Percentiles rank a stretch among this genome's conserved stretches.
Conservation (phyloP, 2,329 filamentous ascomycete species). For the Botrytis cinerea region DNA sequence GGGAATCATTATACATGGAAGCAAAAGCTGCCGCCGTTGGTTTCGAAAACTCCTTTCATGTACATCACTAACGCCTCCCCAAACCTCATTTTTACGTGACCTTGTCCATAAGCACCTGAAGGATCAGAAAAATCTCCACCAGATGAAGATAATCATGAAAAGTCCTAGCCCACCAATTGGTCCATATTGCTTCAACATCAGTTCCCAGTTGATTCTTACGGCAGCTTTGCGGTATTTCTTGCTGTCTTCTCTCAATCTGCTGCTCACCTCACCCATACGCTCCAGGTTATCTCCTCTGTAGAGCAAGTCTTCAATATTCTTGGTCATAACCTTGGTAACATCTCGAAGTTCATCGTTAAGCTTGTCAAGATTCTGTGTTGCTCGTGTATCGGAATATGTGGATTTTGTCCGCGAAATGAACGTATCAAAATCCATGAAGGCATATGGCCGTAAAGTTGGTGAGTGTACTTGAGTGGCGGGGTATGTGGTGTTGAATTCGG, state of each 20-base stretch:
- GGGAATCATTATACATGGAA: conserved; percentile 27
- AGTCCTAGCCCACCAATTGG: conserved; percentile 81
- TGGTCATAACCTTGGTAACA: conserved; percentile 99
- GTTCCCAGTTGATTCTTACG: conserved; percentile 96
- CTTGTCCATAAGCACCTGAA: not conserved
- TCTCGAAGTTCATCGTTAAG: conserved; percentile 96
- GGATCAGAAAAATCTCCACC: conserved; percentile 84
- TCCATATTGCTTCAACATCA: conserved; percentile 94
- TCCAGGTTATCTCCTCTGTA: conserved; percentile 94
- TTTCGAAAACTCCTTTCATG: conserved; percentile 16
- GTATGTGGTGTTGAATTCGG: conserved; percentile 90
- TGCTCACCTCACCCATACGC: conserved; percentile 94
- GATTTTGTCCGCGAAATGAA: conserved; percentile 93
- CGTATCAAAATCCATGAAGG: conserved; percentile 96
- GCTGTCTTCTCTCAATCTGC: conserved; percentile 83
- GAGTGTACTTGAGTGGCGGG: conserved; percentile 70
- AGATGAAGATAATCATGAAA: conserved; percentile 83
- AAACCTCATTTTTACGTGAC: not conserved
- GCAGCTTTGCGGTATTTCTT: conserved; percentile 92
- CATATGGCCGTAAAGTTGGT: conserved; percentile 81
- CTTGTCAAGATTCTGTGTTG: conserved; percentile 89
- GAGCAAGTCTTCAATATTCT: conserved; percentile 97
- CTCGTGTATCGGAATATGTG: conserved; percentile 89
- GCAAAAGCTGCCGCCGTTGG: not conserved
- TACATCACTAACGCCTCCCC: conserved; percentile 20